Evolutionary conservation across 495 filamentous ascomycete genomes (phyloP).

Genomic region (Aspergillus leporis): DNA sequence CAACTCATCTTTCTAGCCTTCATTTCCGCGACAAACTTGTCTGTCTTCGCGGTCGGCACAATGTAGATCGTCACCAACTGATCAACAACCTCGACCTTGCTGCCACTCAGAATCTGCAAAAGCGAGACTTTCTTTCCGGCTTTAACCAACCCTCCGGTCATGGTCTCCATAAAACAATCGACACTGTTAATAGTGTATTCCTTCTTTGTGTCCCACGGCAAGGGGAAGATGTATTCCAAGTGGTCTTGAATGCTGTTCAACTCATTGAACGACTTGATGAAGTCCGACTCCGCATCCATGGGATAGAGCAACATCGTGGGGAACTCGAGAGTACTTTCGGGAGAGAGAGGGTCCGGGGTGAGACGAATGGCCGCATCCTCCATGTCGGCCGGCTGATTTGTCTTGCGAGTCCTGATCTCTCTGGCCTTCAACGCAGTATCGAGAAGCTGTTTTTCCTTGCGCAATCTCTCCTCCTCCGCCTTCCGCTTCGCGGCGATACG

Average conservation of each 20-base stretch:
- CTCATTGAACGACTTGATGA: slow-evolving; percentile 83
- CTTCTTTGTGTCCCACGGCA: slow-evolving; percentile 77
- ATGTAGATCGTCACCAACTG: slow-evolving; percentile 78
- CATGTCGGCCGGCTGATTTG: slow-evolving; percentile 75
- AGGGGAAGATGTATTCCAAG: slow-evolving; percentile 73
- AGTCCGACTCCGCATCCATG: slow-evolving; percentile 74
- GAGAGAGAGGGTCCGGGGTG: slow-evolving; percentile 70
- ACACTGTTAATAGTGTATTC: slow-evolving; percentile 65
- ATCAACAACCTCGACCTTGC: slow-evolving; percentile 87
- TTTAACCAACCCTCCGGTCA: slow-evolving; percentile 77
- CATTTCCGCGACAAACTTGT: slow-evolving; percentile 78
- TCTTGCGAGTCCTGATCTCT: slow-evolving; percentile 64
- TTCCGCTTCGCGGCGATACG: slow-evolving; percentile 38
- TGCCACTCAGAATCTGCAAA: slow-evolving; percentile 67
- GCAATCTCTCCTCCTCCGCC: slow-evolving; percentile 51
- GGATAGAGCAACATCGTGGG: slow-evolving; percentile 86
- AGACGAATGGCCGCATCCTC: slow-evolving; percentile 73
- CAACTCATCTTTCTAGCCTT: slow-evolving; percentile 60
- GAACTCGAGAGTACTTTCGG: slow-evolving; percentile 67
- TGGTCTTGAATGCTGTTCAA: slow-evolving; percentile 67
- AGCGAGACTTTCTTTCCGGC: slow-evolving; percentile 82
- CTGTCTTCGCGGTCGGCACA: slow-evolving; percentile 66
- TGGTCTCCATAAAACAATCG: slow-evolving; percentile 90
- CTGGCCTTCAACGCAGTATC: slow-evolving; percentile 71
- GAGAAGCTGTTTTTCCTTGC: slow-evolving; percentile 60